Conservation (phyloP, 768 basidiomycete species). For the Coprinellus micaceus region DNA sequence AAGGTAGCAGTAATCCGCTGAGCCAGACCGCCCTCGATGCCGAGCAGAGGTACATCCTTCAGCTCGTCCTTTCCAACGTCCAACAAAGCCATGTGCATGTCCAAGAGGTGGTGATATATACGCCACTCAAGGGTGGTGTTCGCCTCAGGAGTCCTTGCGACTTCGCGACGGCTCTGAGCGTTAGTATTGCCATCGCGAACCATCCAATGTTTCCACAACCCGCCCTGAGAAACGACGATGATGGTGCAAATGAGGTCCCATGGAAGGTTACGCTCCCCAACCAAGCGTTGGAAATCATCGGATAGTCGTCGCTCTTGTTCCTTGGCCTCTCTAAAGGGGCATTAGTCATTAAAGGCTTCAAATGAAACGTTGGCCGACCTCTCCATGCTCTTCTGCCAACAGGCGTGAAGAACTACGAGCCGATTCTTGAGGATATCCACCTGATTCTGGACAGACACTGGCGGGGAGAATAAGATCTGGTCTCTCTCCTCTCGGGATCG, state of each 20-base stretch:
- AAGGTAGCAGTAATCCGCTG: constrained; percentile 84
- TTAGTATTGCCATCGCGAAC: constrained; percentile 45
- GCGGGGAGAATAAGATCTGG: constrained; percentile 25
- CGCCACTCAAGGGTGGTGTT: constrained; percentile 53
- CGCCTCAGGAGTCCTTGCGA: constrained; percentile 26
- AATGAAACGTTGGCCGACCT: constrained; percentile 41
- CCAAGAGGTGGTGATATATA: constrained; percentile 65
- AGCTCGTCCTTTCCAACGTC: constrained; percentile 65
- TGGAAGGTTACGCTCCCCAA: constrained; percentile 67
- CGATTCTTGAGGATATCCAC: constrained; percentile 70
- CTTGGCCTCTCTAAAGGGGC: constrained; percentile 38
- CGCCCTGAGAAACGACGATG: constrained; percentile 71
- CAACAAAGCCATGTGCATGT: constrained; percentile 59
- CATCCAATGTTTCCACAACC: constrained; percentile 83
- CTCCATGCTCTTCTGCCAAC: constrained; percentile 62
- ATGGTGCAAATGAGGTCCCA: constrained; percentile 74
- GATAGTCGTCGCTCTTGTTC: constrained; percentile 46
- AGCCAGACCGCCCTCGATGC: constrained; percentile 61
- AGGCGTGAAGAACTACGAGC: constrained; percentile 71
- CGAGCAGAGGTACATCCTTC: constrained; percentile 50
- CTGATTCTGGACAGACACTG: constrained; percentile 13
- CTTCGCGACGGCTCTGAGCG: constrained; percentile 20
- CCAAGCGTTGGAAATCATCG: constrained; percentile 55
- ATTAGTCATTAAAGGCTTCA: background rate
- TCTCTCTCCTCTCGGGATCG: constrained; percentile 39